Conservation (phyloP, 192 early-diverging fungal species). For the Phlyctochytrium arcticum region DNA sequence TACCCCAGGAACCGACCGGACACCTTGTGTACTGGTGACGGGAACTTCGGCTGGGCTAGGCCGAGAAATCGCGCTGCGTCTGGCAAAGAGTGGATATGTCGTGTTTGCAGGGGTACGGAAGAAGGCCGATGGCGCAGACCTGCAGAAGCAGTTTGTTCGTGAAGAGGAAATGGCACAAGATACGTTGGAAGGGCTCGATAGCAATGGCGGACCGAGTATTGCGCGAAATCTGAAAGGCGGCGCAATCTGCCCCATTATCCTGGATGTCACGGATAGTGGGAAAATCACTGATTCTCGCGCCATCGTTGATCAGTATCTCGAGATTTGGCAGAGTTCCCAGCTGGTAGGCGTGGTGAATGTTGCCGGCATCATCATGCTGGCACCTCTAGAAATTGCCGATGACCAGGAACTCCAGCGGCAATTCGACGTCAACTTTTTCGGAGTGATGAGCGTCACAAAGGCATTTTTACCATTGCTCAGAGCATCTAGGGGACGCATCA, state of each 20-base stretch:
- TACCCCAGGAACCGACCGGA: background rate
- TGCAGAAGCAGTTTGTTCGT: slow-evolving; percentile 1
- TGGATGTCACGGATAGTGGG: slow-evolving; percentile 36
- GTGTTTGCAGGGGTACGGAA: slow-evolving; percentile 46
- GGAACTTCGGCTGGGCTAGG: slow-evolving; percentile 11
- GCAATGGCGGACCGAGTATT: no score
- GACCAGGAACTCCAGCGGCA: slow-evolving; percentile 24
- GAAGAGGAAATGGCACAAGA: background rate
- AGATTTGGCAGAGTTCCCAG: background rate
- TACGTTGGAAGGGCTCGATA: background rate
- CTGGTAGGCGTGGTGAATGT: slow-evolving; percentile 44
- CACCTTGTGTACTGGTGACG: slow-evolving; percentile 11
- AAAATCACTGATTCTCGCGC: slow-evolving; percentile 12
- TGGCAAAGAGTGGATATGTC: slow-evolving; percentile 28
- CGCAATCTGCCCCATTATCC: slow-evolving; percentile 29
- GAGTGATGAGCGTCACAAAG: slow-evolving; percentile 33
- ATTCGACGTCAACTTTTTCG: slow-evolving; percentile 44
- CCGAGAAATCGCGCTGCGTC: background rate
- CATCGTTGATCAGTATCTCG: slow-evolving; percentile 1
- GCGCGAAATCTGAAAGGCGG: background rate
- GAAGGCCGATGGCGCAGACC: slow-evolving; percentile 19
- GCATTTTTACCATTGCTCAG: slow-evolving; percentile 38
- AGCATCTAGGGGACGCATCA: slow-evolving; percentile 31
- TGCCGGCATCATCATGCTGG: slow-evolving; percentile 25
- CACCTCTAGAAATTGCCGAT: slow-evolving; percentile 29